phyloP scores from a whole-genome alignment of 257 asterid genomes.

The Oldenlandia corymbosa region DNA sequence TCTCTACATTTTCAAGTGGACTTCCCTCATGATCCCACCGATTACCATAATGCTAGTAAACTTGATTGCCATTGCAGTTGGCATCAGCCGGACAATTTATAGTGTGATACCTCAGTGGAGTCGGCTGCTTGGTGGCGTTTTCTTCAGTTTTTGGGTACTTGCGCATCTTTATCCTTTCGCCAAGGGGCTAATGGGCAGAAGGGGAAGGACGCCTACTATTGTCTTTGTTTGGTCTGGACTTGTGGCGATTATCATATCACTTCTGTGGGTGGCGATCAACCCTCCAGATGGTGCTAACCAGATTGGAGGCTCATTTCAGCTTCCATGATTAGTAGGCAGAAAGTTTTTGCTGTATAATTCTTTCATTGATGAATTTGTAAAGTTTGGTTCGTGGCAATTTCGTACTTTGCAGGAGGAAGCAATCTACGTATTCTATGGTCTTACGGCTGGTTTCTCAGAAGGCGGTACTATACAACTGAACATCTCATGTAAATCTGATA shows the following conservation, averaged over 20 bases:
- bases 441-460: too few relatives aligned
- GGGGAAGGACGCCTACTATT: constrained; percentile 75
- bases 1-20: constrained; percentile 59
- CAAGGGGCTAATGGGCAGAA: constrained; percentile 69
- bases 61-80: constrained; percentile 68
- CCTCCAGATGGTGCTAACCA: constrained; percentile 47
- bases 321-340: too few relatives aligned
- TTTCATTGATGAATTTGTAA: constrained; percentile 1
- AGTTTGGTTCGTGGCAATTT: background rate
- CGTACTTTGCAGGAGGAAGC: too few relatives aligned
- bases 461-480: too few relatives aligned
- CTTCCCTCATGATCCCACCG: constrained; percentile 63
- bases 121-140: constrained; percentile 72
- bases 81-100: constrained; percentile 63
- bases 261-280: constrained; percentile 67
- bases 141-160: constrained; percentile 81
- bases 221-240: constrained; percentile 84
- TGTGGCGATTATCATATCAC: constrained; percentile 65
- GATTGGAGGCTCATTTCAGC: constrained; percentile 77
- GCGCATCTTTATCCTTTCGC: constrained; percentile 78
- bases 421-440: too few relatives aligned
- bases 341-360: constrained; percentile 17
- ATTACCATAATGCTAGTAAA: constrained; percentile 60
- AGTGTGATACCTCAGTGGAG: constrained; percentile 84
- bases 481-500: too few relatives aligned